Evolutionary conservation across 1,139 yeast species (phyloP).

Genomic region (Candida dubliniensis): DNA sequence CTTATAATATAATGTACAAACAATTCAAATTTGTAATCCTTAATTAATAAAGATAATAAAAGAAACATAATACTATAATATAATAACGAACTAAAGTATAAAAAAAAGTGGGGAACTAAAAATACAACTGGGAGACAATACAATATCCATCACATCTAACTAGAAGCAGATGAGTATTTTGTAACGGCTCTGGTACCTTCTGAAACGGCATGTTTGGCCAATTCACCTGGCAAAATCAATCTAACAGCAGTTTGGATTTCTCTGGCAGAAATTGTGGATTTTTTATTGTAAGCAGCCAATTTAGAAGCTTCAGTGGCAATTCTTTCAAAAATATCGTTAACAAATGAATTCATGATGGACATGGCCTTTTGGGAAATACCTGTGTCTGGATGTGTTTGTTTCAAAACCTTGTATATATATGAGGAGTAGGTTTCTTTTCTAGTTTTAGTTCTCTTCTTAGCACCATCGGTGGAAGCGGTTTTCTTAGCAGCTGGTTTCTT

Average conservation of each 20-base stretch:
- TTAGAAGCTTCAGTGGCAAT: slow-evolving; percentile 98
- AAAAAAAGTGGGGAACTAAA: not conserved
- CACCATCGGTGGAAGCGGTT: slow-evolving; percentile 76
- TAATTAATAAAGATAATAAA: no score
- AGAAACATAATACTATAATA: not conserved
- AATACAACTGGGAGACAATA: no score
- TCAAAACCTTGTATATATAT: slow-evolving; percentile 96
- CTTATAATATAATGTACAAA: no score
- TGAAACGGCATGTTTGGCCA: slow-evolving; percentile 98
- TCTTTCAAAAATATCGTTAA: slow-evolving; percentile 94
- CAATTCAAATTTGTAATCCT: no score
- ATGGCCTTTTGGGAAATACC: slow-evolving; percentile 99
- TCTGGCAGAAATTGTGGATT: slow-evolving; percentile 98
- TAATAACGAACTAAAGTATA: not conserved
- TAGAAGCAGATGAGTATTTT: slow-evolving; percentile 90
- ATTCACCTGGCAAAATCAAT: slow-evolving; percentile 98
- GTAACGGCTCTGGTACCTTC: slow-evolving; percentile 99
- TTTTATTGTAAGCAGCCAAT: slow-evolving; percentile 99
- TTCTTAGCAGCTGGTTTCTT: slow-evolving; percentile 96
- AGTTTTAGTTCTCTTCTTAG: slow-evolving; percentile 93
- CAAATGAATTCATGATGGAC: slow-evolving; percentile 99
- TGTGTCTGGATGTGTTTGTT: slow-evolving; percentile 99
- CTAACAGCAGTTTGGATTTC: slow-evolving; percentile 99
- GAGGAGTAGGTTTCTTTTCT: slow-evolving; percentile 99
- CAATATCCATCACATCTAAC: slow-evolving; percentile 20